Percentiles rank a stretch among this genome's conserved stretches.
These are phyloP conservation scores for Boletus vermiculosoides DNA, from an alignment of 768 basidiomycete species.

Conservation along the genomic window DNA sequence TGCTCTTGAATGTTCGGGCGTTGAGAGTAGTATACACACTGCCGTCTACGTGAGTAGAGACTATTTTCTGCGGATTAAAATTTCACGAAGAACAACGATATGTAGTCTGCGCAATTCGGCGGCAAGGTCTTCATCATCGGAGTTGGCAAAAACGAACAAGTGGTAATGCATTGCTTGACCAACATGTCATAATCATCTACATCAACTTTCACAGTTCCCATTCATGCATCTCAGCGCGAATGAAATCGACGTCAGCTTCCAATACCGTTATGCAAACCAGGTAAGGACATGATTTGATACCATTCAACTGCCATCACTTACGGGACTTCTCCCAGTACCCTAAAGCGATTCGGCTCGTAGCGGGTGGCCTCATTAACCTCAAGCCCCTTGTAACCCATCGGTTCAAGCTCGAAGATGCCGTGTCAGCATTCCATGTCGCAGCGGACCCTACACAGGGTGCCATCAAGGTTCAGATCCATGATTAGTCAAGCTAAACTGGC, in stretches of 20 bases:
- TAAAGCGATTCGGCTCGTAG: conserved; percentile 80
- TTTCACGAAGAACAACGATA: background rate
- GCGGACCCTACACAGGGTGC: conserved; percentile 66
- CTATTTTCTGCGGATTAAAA: background rate
- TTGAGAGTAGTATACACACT: conserved; percentile 59
- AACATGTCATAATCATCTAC: background rate
- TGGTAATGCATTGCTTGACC: conserved; percentile 35
- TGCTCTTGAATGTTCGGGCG: conserved; percentile 63
- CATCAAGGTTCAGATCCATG: conserved; percentile 66
- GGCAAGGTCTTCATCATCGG: conserved; percentile 71
- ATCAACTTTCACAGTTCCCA: conserved; percentile 46
- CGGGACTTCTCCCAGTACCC: conserved; percentile 53
- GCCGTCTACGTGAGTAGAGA: conserved; percentile 49
- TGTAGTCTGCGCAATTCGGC: conserved; percentile 60
- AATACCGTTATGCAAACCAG: conserved; percentile 69
- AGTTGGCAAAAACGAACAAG: conserved; percentile 62
- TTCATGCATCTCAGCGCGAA: conserved; percentile 73
- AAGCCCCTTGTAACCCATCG: conserved; percentile 80
- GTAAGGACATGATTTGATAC: conserved; percentile 22
- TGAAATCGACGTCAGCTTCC: conserved; percentile 67
- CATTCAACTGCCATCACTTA: background rate
- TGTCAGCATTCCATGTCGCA: conserved; percentile 76
- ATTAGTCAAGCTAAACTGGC: conserved; percentile 31
- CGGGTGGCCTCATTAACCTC: conserved; percentile 66
- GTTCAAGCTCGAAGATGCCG: conserved; percentile 69